These are phyloP conservation scores for Ceratocystis eucalypticola DNA, from an alignment of 2,329 filamentous ascomycete species.

Conservation along the genomic window DNA sequence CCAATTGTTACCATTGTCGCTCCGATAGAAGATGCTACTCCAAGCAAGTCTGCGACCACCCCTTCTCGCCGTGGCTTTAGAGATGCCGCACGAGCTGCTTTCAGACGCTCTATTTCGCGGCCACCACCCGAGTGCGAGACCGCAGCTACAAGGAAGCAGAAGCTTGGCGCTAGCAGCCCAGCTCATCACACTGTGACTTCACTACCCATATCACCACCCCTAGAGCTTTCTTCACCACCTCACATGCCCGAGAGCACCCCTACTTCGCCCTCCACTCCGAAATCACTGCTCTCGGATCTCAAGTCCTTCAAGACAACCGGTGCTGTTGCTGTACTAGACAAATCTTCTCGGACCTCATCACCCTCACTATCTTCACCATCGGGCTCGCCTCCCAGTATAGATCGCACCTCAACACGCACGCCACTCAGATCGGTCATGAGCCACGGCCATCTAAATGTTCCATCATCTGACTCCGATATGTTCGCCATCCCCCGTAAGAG, in stretches of 20 bases:
- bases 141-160: background rate
- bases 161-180: slow-evolving; percentile 5
- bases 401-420: background rate
- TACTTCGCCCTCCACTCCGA: background rate
- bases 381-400: background rate
- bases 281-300: background rate
- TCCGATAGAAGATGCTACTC: background rate
- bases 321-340: background rate
- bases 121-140: slow-evolving; percentile 10
- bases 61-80: slow-evolving; percentile 12
- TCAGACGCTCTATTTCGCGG: slow-evolving; percentile 12
- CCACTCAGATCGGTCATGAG: slow-evolving; percentile 13
- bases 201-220: background rate
- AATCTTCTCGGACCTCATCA: background rate
- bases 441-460: slow-evolving; percentile 11
- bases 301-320: background rate
- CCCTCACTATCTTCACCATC: background rate
- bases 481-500: slow-evolving; percentile 17
- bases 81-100: slow-evolving; percentile 15
- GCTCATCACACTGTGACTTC: slow-evolving; percentile 15
- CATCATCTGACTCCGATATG: background rate
- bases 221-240: background rate
- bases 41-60: background rate
- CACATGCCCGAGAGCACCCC: background rate
- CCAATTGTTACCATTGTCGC: slow-evolving; percentile 14